Conservation (phyloP, 306 rosid genomes). For the Lathyrus oleraceus region DNA sequence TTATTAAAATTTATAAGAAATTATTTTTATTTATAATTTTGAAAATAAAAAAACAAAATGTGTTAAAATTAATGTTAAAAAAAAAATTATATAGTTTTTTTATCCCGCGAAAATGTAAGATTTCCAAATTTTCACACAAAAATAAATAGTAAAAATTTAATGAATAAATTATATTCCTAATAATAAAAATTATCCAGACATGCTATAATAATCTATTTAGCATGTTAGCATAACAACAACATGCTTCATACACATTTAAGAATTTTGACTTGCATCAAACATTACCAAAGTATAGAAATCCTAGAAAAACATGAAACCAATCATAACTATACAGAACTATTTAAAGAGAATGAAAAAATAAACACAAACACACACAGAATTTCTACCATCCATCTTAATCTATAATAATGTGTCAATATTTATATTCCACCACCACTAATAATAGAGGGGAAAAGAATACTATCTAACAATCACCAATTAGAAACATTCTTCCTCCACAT, state of each 20-base stretch:
- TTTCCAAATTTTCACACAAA: no score
- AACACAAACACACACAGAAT: slow-evolving; percentile 20
- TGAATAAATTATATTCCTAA: no score
- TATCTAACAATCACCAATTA: slow-evolving; percentile 35
- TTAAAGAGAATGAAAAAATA: slow-evolving; percentile 28
- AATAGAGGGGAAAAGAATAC: slow-evolving; percentile 48
- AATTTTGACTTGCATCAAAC: slow-evolving; percentile 55
- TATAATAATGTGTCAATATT: slow-evolving; percentile 34
- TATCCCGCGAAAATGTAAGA: no score
- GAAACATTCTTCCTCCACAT: slow-evolving; percentile 32
- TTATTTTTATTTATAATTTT: no score
- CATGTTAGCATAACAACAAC: slow-evolving; percentile 44
- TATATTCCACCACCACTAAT: slow-evolving; percentile 42
- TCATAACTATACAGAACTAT: slow-evolving; percentile 53
- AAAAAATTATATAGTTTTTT: no score
- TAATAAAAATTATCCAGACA: no score
- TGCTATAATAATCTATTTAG: slow-evolving; percentile 29
- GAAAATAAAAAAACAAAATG: no score
- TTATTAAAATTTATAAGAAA: no score
- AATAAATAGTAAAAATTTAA: no score
- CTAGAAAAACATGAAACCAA: slow-evolving; percentile 43
- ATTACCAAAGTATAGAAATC: slow-evolving; percentile 61
- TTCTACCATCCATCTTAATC: slow-evolving; percentile 41
- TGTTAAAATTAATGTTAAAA: no score
- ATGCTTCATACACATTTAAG: slow-evolving; percentile 47